Conservation (phyloP, 75 land plant genomes). For the Sequoiadendron giganteum region DNA sequence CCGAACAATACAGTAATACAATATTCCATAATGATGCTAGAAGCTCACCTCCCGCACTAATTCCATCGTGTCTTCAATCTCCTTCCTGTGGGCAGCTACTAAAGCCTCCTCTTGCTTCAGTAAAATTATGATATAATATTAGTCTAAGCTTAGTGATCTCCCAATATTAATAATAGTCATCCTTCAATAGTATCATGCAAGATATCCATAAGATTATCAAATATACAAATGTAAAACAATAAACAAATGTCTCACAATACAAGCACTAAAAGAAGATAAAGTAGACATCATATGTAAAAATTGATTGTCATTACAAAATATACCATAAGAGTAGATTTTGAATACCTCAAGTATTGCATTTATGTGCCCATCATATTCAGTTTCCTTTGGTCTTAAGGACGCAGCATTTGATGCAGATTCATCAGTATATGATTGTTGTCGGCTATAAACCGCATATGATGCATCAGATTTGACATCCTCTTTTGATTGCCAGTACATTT, state of each 20-base stretch:
- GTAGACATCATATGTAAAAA: neutral
- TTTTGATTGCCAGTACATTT: constrained; percentile 2
- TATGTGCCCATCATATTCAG: constrained; percentile 42
- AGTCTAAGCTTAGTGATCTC: neutral
- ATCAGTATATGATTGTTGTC: constrained; percentile 11
- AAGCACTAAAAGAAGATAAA: neutral
- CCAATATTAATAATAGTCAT: neutral
- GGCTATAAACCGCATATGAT: neutral
- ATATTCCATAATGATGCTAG: neutral
- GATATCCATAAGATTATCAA: neutral
- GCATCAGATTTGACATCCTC: constrained; percentile 16
- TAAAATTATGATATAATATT: neutral
- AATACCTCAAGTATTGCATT: constrained; percentile 55
- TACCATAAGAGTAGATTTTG: neutral
- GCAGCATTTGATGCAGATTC: constrained; percentile 10
- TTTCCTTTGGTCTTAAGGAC: constrained; percentile 16
- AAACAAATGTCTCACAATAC: too few relatives aligned
- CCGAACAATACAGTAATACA: neutral
- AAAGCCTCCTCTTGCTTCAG: constrained; percentile 55
- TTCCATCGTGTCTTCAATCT: constrained; percentile 60
- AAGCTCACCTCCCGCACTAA: constrained; percentile 50
- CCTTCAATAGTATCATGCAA: neutral
- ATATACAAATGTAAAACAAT: neutral
- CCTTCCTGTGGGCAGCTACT: constrained; percentile 52
- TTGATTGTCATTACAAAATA: neutral